These are phyloP conservation scores for Torulaspora quercuum DNA, from an alignment of 805 yeast genomes.

Conservation along the genomic window DNA sequence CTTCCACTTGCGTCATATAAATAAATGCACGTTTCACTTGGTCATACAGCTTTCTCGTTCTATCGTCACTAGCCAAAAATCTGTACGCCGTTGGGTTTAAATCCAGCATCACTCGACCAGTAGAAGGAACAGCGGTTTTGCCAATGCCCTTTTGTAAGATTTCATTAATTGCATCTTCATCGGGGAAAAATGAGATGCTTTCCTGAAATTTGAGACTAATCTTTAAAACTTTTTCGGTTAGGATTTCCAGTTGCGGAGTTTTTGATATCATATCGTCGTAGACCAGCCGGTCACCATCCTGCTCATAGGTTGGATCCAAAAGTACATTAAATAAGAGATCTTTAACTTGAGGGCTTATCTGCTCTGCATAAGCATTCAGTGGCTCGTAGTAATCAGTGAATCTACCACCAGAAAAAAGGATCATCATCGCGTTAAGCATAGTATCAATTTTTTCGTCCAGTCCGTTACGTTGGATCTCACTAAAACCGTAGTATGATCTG, in stretches of 20 bases:
- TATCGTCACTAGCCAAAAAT: conserved; percentile 49
- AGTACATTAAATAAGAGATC: conserved; percentile 26
- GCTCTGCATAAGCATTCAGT: conserved; percentile 34
- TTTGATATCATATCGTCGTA: conserved; percentile 33
- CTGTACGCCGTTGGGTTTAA: conserved; percentile 55
- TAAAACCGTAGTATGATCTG: conserved; percentile 27
- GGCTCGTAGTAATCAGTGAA: conserved; percentile 35
- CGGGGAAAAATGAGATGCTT: conserved; percentile 43
- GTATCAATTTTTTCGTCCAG: conserved; percentile 21
- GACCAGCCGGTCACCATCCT: conserved; percentile 28
- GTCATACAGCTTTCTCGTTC: conserved; percentile 55
- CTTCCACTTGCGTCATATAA: conserved; percentile 80
- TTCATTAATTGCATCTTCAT: conserved; percentile 54
- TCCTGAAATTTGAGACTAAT: conserved; percentile 45
- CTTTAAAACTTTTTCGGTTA: conserved; percentile 36
- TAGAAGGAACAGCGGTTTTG: conserved; percentile 42
- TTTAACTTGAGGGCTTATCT: conserved; percentile 30
- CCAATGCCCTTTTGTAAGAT: conserved; percentile 38
- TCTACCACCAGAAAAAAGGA: conserved; percentile 29
- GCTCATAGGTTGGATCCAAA: conserved; percentile 33
- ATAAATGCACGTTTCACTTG: conserved; percentile 81
- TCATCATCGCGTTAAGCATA: conserved; percentile 21
- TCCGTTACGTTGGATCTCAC: conserved; percentile 1
- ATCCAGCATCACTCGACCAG: conserved; percentile 41
- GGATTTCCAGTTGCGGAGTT: conserved; percentile 24